Percentiles rank a stretch among this genome's conserved stretches.
Evolutionary conservation across 495 filamentous ascomycete species (phyloP).

Genomic region (Letharia columbiana): DNA sequence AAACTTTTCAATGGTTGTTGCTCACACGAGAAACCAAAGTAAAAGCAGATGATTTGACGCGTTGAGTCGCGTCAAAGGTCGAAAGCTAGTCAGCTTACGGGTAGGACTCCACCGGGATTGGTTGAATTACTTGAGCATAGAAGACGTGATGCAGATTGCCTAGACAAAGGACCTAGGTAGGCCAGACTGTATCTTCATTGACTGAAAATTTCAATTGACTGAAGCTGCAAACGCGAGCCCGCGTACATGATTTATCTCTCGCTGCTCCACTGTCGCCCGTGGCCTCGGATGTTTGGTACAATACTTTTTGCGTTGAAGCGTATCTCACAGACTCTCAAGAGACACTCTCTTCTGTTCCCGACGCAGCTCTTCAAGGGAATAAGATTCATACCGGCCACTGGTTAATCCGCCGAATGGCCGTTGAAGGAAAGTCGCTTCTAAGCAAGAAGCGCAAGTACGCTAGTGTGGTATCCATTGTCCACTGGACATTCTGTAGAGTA

Average conservation of each 20-base stretch:
- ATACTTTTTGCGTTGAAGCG: not conserved
- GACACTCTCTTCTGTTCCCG: not conserved
- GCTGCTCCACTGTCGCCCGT: not conserved
- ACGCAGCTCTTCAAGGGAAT: not conserved
- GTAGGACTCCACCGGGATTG: not conserved
- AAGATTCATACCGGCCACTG: not conserved
- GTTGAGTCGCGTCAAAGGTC: not conserved
- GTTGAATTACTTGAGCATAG: too few relatives aligned
- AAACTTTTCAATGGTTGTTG: not conserved
- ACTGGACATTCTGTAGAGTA: not conserved
- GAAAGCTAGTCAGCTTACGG: not conserved
- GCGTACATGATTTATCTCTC: not conserved
- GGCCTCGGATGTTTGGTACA: too few relatives aligned
- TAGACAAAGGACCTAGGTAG: not conserved
- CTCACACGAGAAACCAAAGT: not conserved
- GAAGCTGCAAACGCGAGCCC: not conserved
- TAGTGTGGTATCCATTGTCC: not conserved
- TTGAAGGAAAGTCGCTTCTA: slow-evolving; percentile 2
- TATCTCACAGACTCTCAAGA: not conserved
- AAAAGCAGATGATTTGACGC: not conserved
- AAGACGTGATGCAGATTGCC: not conserved
- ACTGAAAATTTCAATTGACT: not conserved
- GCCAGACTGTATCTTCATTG: not conserved
- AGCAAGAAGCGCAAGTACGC: slow-evolving; percentile 11
- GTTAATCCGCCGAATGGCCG: not conserved